These are phyloP conservation scores for Phialemonium atrogriseum DNA, from an alignment of 2,329 filamentous ascomycete genomes.

Conservation along the genomic window DNA sequence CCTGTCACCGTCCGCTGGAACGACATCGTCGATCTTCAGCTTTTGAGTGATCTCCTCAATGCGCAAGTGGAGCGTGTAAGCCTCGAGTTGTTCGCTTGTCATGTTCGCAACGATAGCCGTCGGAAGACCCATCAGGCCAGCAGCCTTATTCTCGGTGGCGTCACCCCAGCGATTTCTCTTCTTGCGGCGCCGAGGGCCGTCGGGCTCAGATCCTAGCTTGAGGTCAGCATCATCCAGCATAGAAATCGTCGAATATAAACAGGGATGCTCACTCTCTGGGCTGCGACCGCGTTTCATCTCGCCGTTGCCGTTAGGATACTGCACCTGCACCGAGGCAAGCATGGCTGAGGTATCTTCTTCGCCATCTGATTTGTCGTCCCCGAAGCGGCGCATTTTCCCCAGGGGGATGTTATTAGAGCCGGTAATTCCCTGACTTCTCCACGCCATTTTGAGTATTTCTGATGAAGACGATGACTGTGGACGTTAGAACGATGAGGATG, in stretches of 20 bases:
- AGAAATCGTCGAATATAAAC: constrained; percentile 1
- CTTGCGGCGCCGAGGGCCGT: constrained; percentile 84
- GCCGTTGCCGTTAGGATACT: constrained; percentile 24
- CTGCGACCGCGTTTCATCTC: constrained; percentile 84
- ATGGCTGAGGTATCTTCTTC: constrained; percentile 10
- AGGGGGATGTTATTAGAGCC: constrained; percentile 97
- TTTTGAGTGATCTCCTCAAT: constrained; percentile 99
- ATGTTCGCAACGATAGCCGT: constrained; percentile 96
- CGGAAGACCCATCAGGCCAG: constrained; percentile 92
- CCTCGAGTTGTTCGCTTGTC: constrained; percentile 96
- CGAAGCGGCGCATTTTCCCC: constrained; percentile 74
- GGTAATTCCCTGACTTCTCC: constrained; percentile 76
- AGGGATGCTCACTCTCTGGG: constrained; percentile 62
- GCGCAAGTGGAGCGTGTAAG: constrained; percentile 89
- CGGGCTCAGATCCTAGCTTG: constrained; percentile 44
- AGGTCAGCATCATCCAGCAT: constrained; percentile 20
- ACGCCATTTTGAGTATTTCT: constrained; percentile 44
- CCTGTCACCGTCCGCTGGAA: constrained; percentile 93
- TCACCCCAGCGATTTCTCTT: constrained; percentile 99
- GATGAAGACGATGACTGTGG: not conserved
- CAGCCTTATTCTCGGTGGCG: constrained; percentile 95
- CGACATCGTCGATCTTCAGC: constrained; percentile 97
- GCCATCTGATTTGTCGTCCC: constrained; percentile 43
- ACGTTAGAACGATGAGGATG: no score
- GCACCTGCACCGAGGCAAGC: constrained; percentile 1